These are phyloP conservation scores for Musa itinerans DNA, from an alignment of 176 grass and related monocot genomes.

Conservation along the genomic window DNA sequence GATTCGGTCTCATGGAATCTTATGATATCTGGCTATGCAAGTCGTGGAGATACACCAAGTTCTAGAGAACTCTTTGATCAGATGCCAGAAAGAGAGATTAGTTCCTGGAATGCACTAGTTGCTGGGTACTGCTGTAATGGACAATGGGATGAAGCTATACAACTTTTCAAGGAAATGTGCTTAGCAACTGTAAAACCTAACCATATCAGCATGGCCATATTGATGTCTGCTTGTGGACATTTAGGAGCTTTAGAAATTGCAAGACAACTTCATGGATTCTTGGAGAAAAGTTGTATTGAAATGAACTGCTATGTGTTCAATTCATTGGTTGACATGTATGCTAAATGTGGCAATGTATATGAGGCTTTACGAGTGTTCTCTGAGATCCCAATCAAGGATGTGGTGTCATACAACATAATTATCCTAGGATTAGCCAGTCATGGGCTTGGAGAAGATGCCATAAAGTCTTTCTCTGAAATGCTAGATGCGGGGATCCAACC, in stretches of 20 bases:
- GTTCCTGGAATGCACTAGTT: slow-evolving; percentile 48
- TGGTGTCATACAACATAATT: slow-evolving; percentile 65
- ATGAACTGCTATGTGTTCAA: slow-evolving; percentile 51
- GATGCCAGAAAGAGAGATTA: slow-evolving; percentile 33
- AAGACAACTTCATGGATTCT: slow-evolving; percentile 45
- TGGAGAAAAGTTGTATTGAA: slow-evolving; percentile 31
- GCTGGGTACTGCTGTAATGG: slow-evolving; percentile 28
- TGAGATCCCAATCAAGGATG: slow-evolving; percentile 33
- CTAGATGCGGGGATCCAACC: slow-evolving; percentile 31
- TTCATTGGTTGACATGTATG: slow-evolving; percentile 45
- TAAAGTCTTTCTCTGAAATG: slow-evolving; percentile 37
- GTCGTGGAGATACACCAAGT: not conserved
- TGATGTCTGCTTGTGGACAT: slow-evolving; percentile 50
- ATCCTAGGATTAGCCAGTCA: slow-evolving; percentile 37
- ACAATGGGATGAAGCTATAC: slow-evolving; percentile 25
- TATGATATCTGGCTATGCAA: slow-evolving; percentile 35
- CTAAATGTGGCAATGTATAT: slow-evolving; percentile 42
- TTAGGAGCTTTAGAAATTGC: slow-evolving; percentile 45
- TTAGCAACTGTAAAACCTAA: slow-evolving; percentile 24
- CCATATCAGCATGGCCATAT: slow-evolving; percentile 33
- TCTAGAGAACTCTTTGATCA: slow-evolving; percentile 30
- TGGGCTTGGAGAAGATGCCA: slow-evolving; percentile 38
- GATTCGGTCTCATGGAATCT: slow-evolving; percentile 51
- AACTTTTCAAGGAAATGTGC: slow-evolving; percentile 44
- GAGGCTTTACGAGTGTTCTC: slow-evolving; percentile 36